phyloP scores from a whole-genome alignment of 345 rosid genomes.

The Hirschfeldia incana region DNA sequence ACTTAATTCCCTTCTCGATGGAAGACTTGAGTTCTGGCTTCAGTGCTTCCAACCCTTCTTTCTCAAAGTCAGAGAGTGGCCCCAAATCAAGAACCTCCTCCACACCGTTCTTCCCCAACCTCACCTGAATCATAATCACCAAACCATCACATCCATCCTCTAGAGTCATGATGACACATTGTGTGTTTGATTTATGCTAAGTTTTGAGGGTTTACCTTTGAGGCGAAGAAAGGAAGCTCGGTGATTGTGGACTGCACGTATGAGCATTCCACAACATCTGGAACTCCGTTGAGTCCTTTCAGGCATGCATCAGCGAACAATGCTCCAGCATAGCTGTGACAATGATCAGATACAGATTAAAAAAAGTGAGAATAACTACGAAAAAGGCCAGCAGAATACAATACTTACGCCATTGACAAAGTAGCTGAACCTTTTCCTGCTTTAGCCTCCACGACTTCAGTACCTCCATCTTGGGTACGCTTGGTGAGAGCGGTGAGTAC shows the following conservation, averaged over 20 bases:
- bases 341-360: neutral
- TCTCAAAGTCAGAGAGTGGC: conserved; percentile 57
- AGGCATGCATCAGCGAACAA: conserved; percentile 88
- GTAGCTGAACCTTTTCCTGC: conserved; percentile 96
- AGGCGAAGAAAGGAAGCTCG: conserved; percentile 87
- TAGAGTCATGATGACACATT: neutral
- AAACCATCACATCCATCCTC: conserved; percentile 6
- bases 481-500: conserved; percentile 72
- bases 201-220: conserved; percentile 56
- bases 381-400: neutral
- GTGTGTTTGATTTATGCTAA: neutral
- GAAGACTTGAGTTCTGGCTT: conserved; percentile 61
- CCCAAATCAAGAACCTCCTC: conserved; percentile 64
- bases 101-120: conserved; percentile 67
- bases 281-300: conserved; percentile 84
- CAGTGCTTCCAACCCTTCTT: conserved; percentile 59
- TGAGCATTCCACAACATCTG: conserved; percentile 70
- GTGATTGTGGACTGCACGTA: conserved; percentile 70
- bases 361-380: neutral
- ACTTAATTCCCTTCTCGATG: conserved; percentile 45
- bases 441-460: conserved; percentile 90
- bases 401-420: conserved; percentile 84
- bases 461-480: conserved; percentile 92
- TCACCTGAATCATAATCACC: conserved; percentile 48
- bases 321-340: conserved; percentile 82